These are phyloP conservation scores for Rhynchospora breviuscula DNA, from an alignment of 176 grass and related monocot species.

Conservation along the genomic window DNA sequence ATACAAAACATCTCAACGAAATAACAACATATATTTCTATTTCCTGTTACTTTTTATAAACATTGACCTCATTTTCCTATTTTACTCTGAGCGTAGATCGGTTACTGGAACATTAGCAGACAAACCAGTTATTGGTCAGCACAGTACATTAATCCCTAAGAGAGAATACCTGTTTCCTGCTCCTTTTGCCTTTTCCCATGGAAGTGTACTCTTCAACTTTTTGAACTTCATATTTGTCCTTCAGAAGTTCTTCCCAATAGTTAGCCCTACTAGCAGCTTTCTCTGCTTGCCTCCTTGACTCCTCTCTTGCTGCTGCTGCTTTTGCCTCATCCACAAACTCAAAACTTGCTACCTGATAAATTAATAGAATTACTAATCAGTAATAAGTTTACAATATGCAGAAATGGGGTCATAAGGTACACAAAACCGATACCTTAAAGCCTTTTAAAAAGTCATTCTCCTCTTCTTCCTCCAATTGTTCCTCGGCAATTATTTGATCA, in stretches of 20 bases:
- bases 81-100: neutral
- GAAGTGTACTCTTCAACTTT: slow-evolving; percentile 84
- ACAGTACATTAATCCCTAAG: slow-evolving; percentile 7
- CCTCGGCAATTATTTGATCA: slow-evolving; percentile 78
- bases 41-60: neutral
- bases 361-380: slow-evolving; percentile 5
- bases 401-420: slow-evolving; percentile 19
- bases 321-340: slow-evolving; percentile 91
- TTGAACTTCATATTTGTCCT: slow-evolving; percentile 63
- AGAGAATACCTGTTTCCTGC: slow-evolving; percentile 77
- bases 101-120: neutral
- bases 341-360: slow-evolving; percentile 76
- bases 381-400: slow-evolving; percentile 25
- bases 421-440: slow-evolving; percentile 65
- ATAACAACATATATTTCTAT: slow-evolving; percentile 5
- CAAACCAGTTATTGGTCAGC: neutral
- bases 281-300: slow-evolving; percentile 58
- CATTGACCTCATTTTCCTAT: neutral
- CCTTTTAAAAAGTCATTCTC: slow-evolving; percentile 93
- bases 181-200: slow-evolving; percentile 99
- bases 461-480: slow-evolving; percentile 76
- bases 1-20: slow-evolving; percentile 3
- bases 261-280: slow-evolving; percentile 54
- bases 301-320: slow-evolving; percentile 88
- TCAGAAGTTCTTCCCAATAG: slow-evolving; percentile 92